Base-by-base conservation (phyloP, 768 basidiomycete species). In the Agaricus bisporus region DNA sequence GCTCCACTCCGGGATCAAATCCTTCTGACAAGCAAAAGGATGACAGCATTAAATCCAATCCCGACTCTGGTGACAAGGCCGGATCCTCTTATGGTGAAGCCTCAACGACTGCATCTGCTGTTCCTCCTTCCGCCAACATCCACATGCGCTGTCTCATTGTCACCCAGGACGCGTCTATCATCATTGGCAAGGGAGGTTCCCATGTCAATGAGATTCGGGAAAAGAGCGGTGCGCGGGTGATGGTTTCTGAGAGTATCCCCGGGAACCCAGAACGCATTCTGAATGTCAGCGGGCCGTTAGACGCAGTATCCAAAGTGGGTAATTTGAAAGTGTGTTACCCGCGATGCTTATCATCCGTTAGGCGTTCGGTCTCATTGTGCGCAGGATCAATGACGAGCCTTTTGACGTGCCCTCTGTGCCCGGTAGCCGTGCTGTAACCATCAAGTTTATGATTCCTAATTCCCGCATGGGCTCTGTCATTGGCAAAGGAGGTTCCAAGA, bases 391-490 rank as follows among this genome's bases (percentile, higher is more conserved):
- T 66, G 97, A 99, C 65, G 97, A 98, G 68, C 95, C 97, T 1
- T 98, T 97, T 70, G 97, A 98, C 63, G 87, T 91, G 42, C 92
- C 97, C 18, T 98, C 95, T 35, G 91, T 98, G 5, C 97, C 97
- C 43, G 97, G 97, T 55, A 97, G 94, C 64, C 84, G 95, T 56
- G 95, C 97, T 26, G 97, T 99, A 51, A 98, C 97, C 28, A 98
- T 99, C 78, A 98, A 98, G 69, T 98, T 93, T 66, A 98, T 98
- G 88, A 97, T 98, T 54, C 95, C 95, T 59, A 98, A 98, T 70
- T 95, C 93, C 9, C 88, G 95, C 55, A 98, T 98, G 95, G 95
- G 95, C 39, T 97, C 94, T 15, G 93, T 98, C 56, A 99, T 99
- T 63, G 97, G 97, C 53, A 98, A 97, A 69, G 90, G 88, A 58